These are phyloP conservation scores for Candida smagusa DNA, from an alignment of 1,139 yeast genomes.

Conservation along the genomic window DNA sequence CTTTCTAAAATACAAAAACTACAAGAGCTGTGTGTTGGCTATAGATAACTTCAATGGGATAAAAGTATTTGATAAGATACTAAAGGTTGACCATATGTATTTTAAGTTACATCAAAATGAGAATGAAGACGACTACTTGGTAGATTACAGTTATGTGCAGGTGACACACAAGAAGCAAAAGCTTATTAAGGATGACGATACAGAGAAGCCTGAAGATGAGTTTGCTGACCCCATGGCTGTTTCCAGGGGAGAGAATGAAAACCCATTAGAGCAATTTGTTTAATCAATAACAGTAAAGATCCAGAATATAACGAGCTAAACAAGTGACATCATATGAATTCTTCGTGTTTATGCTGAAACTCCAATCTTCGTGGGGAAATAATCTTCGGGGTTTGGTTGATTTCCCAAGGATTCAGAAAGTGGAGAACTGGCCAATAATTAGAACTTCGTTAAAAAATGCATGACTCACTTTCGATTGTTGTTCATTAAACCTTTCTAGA, in stretches of 20 bases:
- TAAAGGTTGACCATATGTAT: slow-evolving; percentile 76
- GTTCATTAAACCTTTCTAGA: neutral
- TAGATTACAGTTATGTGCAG: slow-evolving; percentile 28
- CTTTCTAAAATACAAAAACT: slow-evolving; percentile 79
- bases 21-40: slow-evolving; percentile 77
- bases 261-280: slow-evolving; percentile 11
- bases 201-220: slow-evolving; percentile 12
- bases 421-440: too few relatives aligned
- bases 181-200: slow-evolving; percentile 2
- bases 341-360: too few relatives aligned
- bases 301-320: too few relatives aligned
- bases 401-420: too few relatives aligned
- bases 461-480: too few relatives aligned
- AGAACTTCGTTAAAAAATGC: too few relatives aligned
- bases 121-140: slow-evolving; percentile 40
- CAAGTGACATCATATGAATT: too few relatives aligned
- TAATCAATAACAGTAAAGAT: too few relatives aligned
- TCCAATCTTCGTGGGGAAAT: too few relatives aligned
- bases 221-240: neutral
- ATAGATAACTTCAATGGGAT: slow-evolving; percentile 86
- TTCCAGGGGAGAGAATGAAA: slow-evolving; percentile 9
- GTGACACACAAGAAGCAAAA: slow-evolving; percentile 8
- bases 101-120: slow-evolving; percentile 56
- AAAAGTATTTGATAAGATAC: slow-evolving; percentile 50
- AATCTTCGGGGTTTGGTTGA: too few relatives aligned